Percentiles rank a stretch among this genome's conserved stretches.
Evolutionary conservation across 164 flowering plant genomes (phyloP).

Genomic region (Magnolia sinica): DNA sequence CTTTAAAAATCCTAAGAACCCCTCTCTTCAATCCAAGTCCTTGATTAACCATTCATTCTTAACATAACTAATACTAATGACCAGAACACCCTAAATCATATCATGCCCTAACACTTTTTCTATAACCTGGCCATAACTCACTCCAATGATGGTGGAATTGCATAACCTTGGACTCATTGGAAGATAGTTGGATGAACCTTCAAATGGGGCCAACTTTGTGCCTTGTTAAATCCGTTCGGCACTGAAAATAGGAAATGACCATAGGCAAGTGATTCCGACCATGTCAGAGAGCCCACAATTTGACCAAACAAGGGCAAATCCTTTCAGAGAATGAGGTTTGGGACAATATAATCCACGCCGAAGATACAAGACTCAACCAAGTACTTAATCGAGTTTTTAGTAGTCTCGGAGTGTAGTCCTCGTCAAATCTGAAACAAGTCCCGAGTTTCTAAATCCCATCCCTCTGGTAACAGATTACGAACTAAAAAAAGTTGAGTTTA

Average conservation of each 20-base stretch:
- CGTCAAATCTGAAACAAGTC: neutral
- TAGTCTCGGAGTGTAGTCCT: neutral
- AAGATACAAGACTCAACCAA: neutral
- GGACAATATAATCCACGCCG: neutral
- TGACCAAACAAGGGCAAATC: neutral
- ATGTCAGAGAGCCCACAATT: neutral
- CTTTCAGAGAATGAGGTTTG: neutral
- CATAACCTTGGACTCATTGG: no score
- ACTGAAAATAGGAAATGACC: neutral
- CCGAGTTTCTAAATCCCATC: neutral
- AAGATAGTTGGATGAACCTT: no score
- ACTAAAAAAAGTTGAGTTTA: neutral
- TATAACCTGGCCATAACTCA: no score
- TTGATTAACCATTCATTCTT: no score
- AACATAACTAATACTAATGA: no score
- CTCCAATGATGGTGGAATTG: no score
- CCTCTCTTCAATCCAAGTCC: no score
- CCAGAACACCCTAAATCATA: no score
- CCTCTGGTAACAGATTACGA: neutral
- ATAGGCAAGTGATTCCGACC: neutral
- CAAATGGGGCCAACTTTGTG: neutral
- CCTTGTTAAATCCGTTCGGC: neutral
- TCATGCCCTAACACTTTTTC: no score
- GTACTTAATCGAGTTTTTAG: neutral
- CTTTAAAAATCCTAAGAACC: no score